Evolutionary conservation across 495 filamentous ascomycete species (phyloP), one percentile per base, ranked within the genome.

Genomic region (Cercophora sp.): DNA sequence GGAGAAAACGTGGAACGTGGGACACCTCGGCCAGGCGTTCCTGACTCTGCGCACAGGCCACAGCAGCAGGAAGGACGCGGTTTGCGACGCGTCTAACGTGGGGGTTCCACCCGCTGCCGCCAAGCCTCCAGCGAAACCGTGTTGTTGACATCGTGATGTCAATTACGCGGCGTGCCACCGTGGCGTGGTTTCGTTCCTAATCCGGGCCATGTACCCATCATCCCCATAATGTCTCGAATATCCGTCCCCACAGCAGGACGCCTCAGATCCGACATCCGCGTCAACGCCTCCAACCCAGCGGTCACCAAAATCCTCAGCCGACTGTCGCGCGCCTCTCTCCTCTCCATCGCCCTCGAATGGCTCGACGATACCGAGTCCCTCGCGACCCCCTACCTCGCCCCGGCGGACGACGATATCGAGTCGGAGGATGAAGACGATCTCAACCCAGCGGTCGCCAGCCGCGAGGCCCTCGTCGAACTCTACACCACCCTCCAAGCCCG

Each of bases 281-380:
- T 91, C 62, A 77, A 85, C 51, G 74, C 85, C 10, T 70, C 81
- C 36, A 82, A 82, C 51, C 77, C 80, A 4, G 74, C 82, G 9
- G 80, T 89, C 27, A 60, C 76, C 53, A 86, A 85, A 59, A 70
- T 77, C n/a, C 69, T 95, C 10, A 71, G 68, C 40, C 84, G 82
- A 25, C 79, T 94, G 26, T 83, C 87, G 1, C 83, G 89, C 25
- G 70, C 80, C 29, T 82, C 87, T 0, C 75, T 94, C 6, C 65
- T 91, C 11, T 76, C 82, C 2, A 74, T 95, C 11, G 84, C 78
- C 4, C 75, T 87, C 18, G 69, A 81, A 68, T 95, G 89, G 89
- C 79, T 93, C 0, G 77, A 84, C 25, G 78, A 85, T 20, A 69
- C 72, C 46, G 69, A 79, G 18, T 61, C 76, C 3, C 68, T 77